Evolutionary conservation across 2,329 filamentous ascomycete genomes (phyloP).

Genomic region (Exophiala sp.): DNA sequence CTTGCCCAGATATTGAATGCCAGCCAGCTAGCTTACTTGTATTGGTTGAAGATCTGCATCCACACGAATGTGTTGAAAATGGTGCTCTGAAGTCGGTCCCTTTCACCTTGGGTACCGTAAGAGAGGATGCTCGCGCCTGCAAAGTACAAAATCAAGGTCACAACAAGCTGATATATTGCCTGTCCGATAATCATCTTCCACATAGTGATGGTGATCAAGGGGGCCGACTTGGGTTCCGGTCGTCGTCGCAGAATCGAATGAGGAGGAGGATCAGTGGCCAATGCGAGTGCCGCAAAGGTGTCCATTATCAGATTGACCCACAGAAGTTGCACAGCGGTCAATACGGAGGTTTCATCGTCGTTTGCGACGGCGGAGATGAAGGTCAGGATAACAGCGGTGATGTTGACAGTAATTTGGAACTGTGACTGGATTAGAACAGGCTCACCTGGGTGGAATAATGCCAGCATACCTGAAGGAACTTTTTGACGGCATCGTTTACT

Average conservation of each 20-base stretch:
- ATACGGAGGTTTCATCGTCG: conserved; percentile 50
- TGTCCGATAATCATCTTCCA: conserved; percentile 41
- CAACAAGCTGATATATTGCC: conserved; percentile 36
- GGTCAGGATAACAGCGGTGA: conserved; percentile 58
- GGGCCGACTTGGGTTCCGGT: conserved; percentile 38
- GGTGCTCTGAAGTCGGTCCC: conserved; percentile 51
- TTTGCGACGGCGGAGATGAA: conserved; percentile 56
- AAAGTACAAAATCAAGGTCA: conserved; percentile 47
- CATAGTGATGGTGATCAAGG: conserved; percentile 40
- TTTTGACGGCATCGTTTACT: conserved; percentile 71
- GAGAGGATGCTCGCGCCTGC: conserved; percentile 52
- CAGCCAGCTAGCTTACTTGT: conserved; percentile 42
- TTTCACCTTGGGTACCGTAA: conserved; percentile 40
- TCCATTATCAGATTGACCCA: conserved; percentile 65
- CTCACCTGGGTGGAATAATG: conserved; percentile 48
- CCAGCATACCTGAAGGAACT: conserved; percentile 51
- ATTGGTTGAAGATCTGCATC: conserved; percentile 67
- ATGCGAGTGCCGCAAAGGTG: conserved; percentile 57
- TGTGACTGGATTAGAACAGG: conserved; percentile 47
- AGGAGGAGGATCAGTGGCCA: conserved; percentile 56
- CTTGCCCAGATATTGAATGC: neutral
- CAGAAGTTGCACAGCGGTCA: conserved; percentile 59
- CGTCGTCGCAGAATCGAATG: conserved; percentile 50
- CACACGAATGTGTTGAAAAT: conserved; percentile 67
- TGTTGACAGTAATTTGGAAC: conserved; percentile 57